Evolutionary conservation across 179 eudicot species (phyloP), one percentile per base, ranked within the genome.

Genomic region (Vitellaria paradoxa): DNA sequence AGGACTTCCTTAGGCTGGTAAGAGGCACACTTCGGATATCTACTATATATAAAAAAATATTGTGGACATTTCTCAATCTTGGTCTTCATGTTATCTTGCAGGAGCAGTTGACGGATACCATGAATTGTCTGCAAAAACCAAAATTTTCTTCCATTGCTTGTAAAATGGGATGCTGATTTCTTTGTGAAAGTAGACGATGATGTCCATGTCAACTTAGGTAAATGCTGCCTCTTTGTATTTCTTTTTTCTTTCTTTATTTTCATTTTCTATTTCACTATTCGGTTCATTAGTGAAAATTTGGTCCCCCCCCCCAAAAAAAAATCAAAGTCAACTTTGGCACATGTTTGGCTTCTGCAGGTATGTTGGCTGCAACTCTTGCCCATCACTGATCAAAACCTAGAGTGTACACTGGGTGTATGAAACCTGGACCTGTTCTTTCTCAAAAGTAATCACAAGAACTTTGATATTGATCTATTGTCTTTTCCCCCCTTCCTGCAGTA

Each of bases 1-100:
- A 85, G 20, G 93, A 90, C 81, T 90, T 90, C 79, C 74, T 90
- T 69, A 77, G 89, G 81, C 91, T 90, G 70, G 93, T 90, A 81
- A 82, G 90, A n/a, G 24, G 14, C 20, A 18, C 59, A 30, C 37
- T 30, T 30, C 1, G 37, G 37, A 2, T 2, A 0, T 30, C 37
- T 30, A 2, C 37, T 30, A 30, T 30, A 30, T 30, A 30, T 30
- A 30, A 30, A 30, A 30, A 30, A 30, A 30, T 30, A 30, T 30
- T 30, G 1, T 30, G 37, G 37, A 30, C 37, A 30, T 30, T 30
- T 30, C 37, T 30, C 37, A 30, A 30, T 30, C 37, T 30, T 30
- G 37, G 37, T 30, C 37, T 30, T 30, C 37, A 30, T 37, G 47
- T 62, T 11, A 40, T 50, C 23, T 60, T 57, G 30, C 76, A 85